Evolutionary conservation across 148 eudicot species (phyloP).

Genomic region (Suaeda aralocaspica): DNA sequence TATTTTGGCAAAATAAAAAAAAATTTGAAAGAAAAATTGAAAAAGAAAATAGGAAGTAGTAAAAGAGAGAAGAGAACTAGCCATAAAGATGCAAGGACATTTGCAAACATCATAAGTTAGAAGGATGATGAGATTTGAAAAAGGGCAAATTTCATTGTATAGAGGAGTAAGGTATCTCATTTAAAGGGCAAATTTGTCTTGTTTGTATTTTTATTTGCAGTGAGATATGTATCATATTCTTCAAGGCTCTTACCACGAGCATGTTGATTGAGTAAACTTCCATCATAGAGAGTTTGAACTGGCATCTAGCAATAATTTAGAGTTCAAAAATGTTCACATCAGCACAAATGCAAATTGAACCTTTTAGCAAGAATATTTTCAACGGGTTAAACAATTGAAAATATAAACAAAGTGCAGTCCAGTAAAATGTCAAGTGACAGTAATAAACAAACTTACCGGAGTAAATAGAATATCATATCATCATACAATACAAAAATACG

Average conservation of each 20-base stretch:
- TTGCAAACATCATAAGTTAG: no score
- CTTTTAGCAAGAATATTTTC: no score
- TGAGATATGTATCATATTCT: constrained; percentile 33
- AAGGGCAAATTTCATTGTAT: no score
- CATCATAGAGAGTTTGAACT: constrained; percentile 35
- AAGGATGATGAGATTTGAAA: no score
- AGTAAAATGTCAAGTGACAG: neutral
- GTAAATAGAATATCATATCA: neutral
- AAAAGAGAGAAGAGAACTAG: no score
- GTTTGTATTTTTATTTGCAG: constrained; percentile 41
- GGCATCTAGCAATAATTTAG: no score
- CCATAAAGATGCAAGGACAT: no score
- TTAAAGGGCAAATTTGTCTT: constrained; percentile 38
- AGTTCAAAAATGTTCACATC: constrained; percentile 16
- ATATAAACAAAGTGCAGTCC: neutral
- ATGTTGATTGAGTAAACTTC: constrained; percentile 30
- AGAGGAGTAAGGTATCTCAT: no score
- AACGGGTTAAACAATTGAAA: neutral
- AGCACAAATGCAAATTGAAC: neutral
- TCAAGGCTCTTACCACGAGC: constrained; percentile 39
- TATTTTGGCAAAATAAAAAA: no score
- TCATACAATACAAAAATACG: neutral
- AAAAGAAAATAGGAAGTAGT: no score
- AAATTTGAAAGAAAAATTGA: no score
- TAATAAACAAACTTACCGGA: neutral